Conservation (phyloP, 441 rosid genomes). For the Macaranga tanarius region DNA sequence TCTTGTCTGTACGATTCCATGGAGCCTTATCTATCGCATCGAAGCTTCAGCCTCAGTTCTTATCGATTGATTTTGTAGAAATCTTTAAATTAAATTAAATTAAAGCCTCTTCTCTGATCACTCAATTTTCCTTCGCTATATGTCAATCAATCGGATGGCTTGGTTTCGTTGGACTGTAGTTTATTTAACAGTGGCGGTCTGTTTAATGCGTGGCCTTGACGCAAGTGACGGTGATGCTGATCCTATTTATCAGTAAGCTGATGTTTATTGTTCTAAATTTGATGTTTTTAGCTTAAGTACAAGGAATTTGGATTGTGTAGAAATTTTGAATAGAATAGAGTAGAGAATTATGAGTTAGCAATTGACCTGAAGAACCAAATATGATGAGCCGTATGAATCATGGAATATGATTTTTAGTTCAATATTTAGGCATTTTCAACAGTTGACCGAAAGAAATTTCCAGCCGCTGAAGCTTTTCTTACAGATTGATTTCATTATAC, state of each 20-base stretch:
- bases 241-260: conserved; percentile 60
- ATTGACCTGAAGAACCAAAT: too few relatives aligned
- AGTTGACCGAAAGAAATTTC: background rate
- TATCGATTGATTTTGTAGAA: conserved; percentile 24
- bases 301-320: too few relatives aligned
- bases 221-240: conserved; percentile 78
- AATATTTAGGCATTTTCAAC: background rate
- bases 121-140: conserved; percentile 8
- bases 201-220: conserved; percentile 35
- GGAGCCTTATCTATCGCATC: conserved; percentile 31
- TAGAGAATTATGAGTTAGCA: too few relatives aligned
- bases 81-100: background rate
- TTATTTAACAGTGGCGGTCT: conserved; percentile 23
- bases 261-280: background rate
- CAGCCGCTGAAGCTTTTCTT: background rate
- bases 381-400: too few relatives aligned
- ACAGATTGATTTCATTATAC: too few relatives aligned
- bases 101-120: too few relatives aligned
- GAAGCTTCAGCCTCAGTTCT: conserved; percentile 8
- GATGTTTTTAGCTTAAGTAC: background rate
- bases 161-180: conserved; percentile 38
- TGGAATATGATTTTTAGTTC: background rate
- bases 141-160: conserved; percentile 41
- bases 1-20: conserved; percentile 3
- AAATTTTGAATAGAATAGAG: too few relatives aligned